A percentile compares a stretch with the other conserved stretches of the same genome.
Conservation (phyloP, 2,329 filamentous ascomycete species). For the Sclerotinia subarctica region DNA sequence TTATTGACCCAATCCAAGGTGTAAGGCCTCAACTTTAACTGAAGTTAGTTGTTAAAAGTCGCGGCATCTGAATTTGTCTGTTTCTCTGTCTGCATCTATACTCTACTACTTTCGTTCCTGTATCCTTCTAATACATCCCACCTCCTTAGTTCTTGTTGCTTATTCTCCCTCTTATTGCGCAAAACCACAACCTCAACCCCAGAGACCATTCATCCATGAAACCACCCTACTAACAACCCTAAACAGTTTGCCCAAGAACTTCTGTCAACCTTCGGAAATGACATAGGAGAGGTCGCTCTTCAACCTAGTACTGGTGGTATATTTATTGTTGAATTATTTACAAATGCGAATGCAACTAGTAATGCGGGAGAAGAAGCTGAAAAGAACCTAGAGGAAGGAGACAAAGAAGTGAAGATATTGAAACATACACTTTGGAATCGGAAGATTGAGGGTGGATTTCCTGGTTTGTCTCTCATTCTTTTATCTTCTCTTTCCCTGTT, state of each 20-base stretch:
- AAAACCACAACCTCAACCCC: neutral
- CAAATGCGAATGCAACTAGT: slow-evolving; percentile 24
- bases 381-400: slow-evolving; percentile 24
- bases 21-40: neutral
- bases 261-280: slow-evolving; percentile 82
- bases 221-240: neutral
- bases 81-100: too few species aligned
- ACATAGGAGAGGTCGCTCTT: slow-evolving; percentile 82
- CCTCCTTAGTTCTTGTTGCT: neutral
- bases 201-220: too few species aligned
- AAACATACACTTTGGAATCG: slow-evolving; percentile 79
- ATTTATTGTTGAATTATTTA: slow-evolving; percentile 69
- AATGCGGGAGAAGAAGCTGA: neutral
- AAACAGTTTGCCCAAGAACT: slow-evolving; percentile 86
- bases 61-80: too few species aligned
- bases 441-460: slow-evolving; percentile 83
- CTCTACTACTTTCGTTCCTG: neutral
- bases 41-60: neutral
- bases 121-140: neutral
- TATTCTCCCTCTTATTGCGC: too few species aligned
- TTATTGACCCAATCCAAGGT: neutral
- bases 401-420: slow-evolving; percentile 35
- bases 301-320: slow-evolving; percentile 81
- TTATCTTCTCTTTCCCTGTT: neutral
- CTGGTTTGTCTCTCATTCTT: slow-evolving; percentile 47